A percentile compares a stretch with the other conserved stretches of the same genome.
These are phyloP conservation scores for Nidularia pulvinata DNA, from an alignment of 768 basidiomycete species.

Conservation along the genomic window DNA sequence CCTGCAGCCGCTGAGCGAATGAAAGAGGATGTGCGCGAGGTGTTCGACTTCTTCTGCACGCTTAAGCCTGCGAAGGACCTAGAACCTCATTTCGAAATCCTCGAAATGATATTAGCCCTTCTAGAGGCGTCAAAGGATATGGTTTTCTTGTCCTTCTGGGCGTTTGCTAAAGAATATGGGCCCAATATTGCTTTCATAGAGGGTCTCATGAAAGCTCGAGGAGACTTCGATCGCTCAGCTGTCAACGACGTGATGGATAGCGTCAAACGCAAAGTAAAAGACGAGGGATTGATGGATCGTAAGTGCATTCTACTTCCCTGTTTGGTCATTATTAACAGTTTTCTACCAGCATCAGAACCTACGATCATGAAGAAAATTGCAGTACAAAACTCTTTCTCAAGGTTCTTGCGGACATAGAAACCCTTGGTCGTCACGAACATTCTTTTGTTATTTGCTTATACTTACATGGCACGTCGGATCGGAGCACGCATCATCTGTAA, in stretches of 20 bases:
- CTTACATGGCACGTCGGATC: too few species aligned
- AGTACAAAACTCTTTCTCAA: conserved; percentile 72
- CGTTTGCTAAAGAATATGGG: conserved; percentile 92
- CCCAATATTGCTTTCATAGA: conserved; percentile 94
- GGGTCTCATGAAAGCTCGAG: conserved; percentile 83
- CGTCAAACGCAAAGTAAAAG: conserved; percentile 89
- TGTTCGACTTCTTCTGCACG: conserved; percentile 79
- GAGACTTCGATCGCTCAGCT: conserved; percentile 88
- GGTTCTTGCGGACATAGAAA: conserved; percentile 61
- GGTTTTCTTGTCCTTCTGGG: conserved; percentile 91
- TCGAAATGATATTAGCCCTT: conserved; percentile 82
- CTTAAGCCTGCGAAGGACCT: conserved; percentile 81
- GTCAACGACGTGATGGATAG: conserved; percentile 94
- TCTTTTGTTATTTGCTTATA: background rate
- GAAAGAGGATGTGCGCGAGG: conserved; percentile 74
- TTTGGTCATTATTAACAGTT: conserved; percentile 6
- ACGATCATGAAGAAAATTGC: conserved; percentile 93
- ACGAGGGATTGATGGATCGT: conserved; percentile 85
- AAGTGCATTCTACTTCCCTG: conserved; percentile 25
- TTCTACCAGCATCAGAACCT: conserved; percentile 64
- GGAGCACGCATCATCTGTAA: too few species aligned
- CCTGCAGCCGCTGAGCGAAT: conserved; percentile 85
- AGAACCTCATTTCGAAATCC: conserved; percentile 80
- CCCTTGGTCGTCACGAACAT: conserved; percentile 2
- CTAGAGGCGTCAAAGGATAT: conserved; percentile 87